A percentile compares a stretch with the other conserved stretches of the same genome.
Conservation (phyloP, 2,329 filamentous ascomycete species). For the Zasmidium angulare region DNA sequence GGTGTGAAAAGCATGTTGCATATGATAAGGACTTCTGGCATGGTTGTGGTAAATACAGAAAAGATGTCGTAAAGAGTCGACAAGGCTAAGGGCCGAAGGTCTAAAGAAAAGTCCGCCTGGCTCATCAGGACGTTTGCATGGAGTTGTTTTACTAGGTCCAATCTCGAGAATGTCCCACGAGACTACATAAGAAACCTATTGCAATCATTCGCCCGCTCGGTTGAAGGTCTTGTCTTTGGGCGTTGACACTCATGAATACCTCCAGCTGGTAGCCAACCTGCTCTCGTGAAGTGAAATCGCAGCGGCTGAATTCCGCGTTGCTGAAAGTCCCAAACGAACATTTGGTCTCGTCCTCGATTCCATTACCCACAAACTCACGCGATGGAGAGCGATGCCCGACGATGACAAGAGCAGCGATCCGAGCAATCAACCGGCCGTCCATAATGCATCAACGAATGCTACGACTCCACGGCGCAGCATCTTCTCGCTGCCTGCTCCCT, state of each 20-base stretch:
- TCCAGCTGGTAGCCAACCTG: no score
- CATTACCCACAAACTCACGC: background rate
- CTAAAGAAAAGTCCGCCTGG: background rate
- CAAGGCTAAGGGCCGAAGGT: background rate
- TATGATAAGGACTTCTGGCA: background rate
- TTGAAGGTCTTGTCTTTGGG: no score
- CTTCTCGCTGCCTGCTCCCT: slow-evolving; percentile 66
- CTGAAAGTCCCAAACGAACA: background rate
- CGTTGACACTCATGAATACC: no score
- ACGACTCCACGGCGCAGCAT: slow-evolving; percentile 12
- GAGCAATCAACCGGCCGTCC: background rate
- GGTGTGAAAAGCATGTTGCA: background rate
- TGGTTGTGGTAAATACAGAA: background rate
- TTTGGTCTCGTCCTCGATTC: background rate
- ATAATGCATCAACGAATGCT: slow-evolving; percentile 13
- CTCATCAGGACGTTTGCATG: background rate
- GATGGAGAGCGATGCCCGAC: slow-evolving; percentile 27
- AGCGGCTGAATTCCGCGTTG: slow-evolving; percentile 1
- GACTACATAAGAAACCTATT: background rate
- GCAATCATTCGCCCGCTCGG: no score
- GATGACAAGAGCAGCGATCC: slow-evolving; percentile 17
- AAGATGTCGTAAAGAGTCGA: background rate
- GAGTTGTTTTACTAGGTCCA: background rate
- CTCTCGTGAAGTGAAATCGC: background rate
- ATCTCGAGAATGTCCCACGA: background rate